Evolutionary conservation across 192 early-diverging fungal genomes (phyloP).

Genomic region (Backusella tuberculispora): DNA sequence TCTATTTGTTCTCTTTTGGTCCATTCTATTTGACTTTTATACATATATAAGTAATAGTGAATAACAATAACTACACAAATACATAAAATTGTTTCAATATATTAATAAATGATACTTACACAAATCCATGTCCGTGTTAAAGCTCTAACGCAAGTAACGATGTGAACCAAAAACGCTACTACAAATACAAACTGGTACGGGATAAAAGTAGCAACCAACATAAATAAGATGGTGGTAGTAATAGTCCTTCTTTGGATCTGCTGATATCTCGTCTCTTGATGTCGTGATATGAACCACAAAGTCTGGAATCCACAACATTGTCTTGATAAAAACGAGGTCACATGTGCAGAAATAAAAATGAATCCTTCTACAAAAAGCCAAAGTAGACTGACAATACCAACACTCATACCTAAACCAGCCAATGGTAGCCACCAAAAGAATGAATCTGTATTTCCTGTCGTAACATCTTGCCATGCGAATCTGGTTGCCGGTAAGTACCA

Average conservation of each 20-base stretch:
- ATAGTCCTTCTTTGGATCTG: slow-evolving; percentile 51
- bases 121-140: slow-evolving; percentile 32
- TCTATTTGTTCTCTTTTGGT: slow-evolving; percentile 50
- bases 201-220: slow-evolving; percentile 62
- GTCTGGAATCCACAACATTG: neutral
- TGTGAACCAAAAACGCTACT: slow-evolving; percentile 62
- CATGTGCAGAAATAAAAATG: neutral
- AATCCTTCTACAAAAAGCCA: slow-evolving; percentile 16
- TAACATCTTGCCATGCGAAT: slow-evolving; percentile 43
- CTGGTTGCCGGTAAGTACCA: slow-evolving; percentile 16
- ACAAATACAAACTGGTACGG: slow-evolving; percentile 83
- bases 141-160: slow-evolving; percentile 52
- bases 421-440: slow-evolving; percentile 61
- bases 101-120: slow-evolving; percentile 30
- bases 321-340: neutral
- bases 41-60: neutral
- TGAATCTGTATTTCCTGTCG: slow-evolving; percentile 51
- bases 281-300: slow-evolving; percentile 22
- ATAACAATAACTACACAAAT: neutral
- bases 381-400: slow-evolving; percentile 43
- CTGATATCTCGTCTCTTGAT: slow-evolving; percentile 36
- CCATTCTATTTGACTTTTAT: slow-evolving; percentile 19
- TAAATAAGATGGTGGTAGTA: slow-evolving; percentile 47
- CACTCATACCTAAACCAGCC: slow-evolving; percentile 47
- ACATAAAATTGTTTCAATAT: neutral